phyloP scores from a whole-genome alignment of 805 yeast species.

The Candida montana region DNA sequence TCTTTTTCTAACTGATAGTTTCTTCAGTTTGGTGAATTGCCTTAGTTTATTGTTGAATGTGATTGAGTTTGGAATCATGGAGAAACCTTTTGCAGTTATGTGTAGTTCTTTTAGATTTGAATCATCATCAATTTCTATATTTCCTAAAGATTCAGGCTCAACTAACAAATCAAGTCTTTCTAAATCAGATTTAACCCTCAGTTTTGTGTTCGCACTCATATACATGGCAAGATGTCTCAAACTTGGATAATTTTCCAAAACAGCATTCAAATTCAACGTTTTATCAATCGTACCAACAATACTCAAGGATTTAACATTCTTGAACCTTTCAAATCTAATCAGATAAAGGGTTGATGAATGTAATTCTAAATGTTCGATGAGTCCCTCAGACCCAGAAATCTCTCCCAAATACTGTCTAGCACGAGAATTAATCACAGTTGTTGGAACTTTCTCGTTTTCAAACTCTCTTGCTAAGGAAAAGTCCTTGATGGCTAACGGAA shows the following conservation, averaged over 20 bases:
- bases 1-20: neutral
- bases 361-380: constrained; percentile 9
- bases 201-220: neutral
- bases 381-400: neutral
- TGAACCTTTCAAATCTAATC: neutral
- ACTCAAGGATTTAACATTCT: constrained; percentile 12
- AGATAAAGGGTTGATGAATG: neutral
- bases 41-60: neutral
- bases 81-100: constrained; percentile 1
- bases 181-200: neutral
- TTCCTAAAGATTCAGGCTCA: neutral
- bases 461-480: constrained; percentile 12
- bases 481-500: constrained; percentile 6
- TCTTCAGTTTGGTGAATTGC: neutral
- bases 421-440: too few species aligned
- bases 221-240: constrained; percentile 13
- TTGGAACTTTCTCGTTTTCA: constrained; percentile 6
- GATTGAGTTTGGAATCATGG: neutral
- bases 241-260: neutral
- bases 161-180: constrained; percentile 3
- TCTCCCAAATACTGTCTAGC: neutral
- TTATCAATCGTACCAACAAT: constrained; percentile 11
- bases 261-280: neutral
- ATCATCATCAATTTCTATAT: neutral
- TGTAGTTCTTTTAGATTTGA: neutral